Evolutionary conservation across 148 eudicot species (phyloP).

Genomic region (Fagopyrum homotropicum): DNA sequence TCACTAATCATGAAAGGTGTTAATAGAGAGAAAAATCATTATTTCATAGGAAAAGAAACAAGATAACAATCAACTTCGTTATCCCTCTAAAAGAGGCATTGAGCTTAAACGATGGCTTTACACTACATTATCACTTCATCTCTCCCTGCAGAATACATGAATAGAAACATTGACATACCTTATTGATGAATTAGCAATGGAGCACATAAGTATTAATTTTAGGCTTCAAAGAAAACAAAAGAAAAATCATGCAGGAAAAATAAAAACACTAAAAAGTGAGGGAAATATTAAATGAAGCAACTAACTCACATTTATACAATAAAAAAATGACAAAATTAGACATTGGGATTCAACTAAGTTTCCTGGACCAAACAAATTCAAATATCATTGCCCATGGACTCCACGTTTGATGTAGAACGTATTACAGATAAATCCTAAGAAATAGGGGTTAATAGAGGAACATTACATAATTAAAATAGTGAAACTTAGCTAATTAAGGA

Average conservation of each 20-base stretch:
- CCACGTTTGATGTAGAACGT: constrained; percentile 85
- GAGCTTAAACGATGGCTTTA: background rate
- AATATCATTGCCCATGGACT: constrained; percentile 88
- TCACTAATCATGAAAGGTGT: background rate
- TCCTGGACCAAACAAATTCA: constrained; percentile 90
- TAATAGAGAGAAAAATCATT: too few species aligned
- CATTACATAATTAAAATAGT: constrained; percentile 3
- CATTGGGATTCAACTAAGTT: constrained; percentile 93
- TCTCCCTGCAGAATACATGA: background rate
- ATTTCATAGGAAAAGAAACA: background rate
- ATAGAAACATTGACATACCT: background rate
- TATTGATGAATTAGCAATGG: background rate
- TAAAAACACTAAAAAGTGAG: too few species aligned
- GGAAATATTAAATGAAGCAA: background rate
- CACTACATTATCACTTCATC: background rate
- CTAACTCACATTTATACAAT: constrained; percentile 67
- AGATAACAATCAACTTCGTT: background rate
- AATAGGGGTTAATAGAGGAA: background rate
- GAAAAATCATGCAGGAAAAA: too few species aligned
- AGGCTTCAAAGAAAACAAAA: background rate
- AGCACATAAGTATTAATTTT: background rate
- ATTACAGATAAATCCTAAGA: constrained; percentile 72
- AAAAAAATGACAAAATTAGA: constrained; percentile 75
- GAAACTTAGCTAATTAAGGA: background rate
- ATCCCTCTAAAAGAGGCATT: background rate